Conservation (phyloP, 306 rosid genomes). For the Arachis hypogaea region DNA sequence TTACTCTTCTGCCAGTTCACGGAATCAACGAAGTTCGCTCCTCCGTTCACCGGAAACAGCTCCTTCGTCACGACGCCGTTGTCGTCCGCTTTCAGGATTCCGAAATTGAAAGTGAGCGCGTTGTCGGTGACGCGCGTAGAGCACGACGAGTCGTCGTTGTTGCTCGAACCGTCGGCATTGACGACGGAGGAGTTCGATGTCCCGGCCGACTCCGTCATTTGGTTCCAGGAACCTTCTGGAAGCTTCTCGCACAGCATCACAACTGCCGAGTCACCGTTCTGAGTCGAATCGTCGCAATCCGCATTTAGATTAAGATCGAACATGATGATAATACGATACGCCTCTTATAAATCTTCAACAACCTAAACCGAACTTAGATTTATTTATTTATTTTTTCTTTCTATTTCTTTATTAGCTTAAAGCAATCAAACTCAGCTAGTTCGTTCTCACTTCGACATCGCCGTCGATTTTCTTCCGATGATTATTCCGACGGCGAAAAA, state of each 20-base stretch:
- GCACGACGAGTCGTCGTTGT: constrained; percentile 79
- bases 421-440: constrained; percentile 26
- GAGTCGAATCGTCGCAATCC: constrained; percentile 59
- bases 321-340: constrained; percentile 42
- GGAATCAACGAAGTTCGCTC: constrained; percentile 42
- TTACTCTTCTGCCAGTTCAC: constrained; percentile 58
- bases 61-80: constrained; percentile 67
- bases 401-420: neutral
- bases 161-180: constrained; percentile 82
- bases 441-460: constrained; percentile 27
- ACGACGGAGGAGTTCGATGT: constrained; percentile 94
- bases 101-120: constrained; percentile 69
- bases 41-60: constrained; percentile 60
- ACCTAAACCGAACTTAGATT: constrained; percentile 16
- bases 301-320: constrained; percentile 92
- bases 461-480: constrained; percentile 21
- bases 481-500: constrained; percentile 43
- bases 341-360: constrained; percentile 31
- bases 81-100: constrained; percentile 62
- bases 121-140: constrained; percentile 70
- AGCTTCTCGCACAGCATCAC: constrained; percentile 43
- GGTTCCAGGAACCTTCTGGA: constrained; percentile 63
- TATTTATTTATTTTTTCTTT: neutral
- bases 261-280: constrained; percentile 45
- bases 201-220: constrained; percentile 91